Base-by-base conservation (phyloP, 306 rosid species). In the Neltuma alba region DNA sequence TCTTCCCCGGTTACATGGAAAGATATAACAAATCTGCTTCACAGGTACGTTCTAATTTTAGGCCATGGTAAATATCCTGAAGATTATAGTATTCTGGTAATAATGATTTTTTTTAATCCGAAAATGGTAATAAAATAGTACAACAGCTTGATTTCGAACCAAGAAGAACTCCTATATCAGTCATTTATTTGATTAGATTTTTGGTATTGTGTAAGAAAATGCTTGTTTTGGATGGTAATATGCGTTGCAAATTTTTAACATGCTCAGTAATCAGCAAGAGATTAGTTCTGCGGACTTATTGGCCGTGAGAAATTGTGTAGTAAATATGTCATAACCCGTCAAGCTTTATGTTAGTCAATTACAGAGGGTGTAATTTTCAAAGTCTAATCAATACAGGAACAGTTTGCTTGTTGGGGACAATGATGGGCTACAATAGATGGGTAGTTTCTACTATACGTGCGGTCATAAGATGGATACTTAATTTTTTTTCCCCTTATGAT, bases 1-100 rank as follows among this genome's bases (percentile, higher is more conserved):
- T 89, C 82, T 91, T 92, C 81, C 96, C 99, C 2, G 88, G 91
- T 65, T 92, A 86, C 90, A 95, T 92, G 97, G 97, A 91, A 78
- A 91, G 97, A 95, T 92, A 92, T 78, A 89, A 89, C 82, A 66
- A 84, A 86, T 92, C 98, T 13, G 3, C 72, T 65, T 73, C 99
- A 45, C 90, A 82, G 94, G 99, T 95, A 90, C 21, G 85, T 45
- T 40, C 13, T 27, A 44, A 45, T 52, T 74, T 48, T 30, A 44
- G 28, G 47, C 77, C 63, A 30, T 55, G 25, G 55, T 54, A 61
- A 48, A 12, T 55, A 67, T 77, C 67, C 47, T 72, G 58, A 52
- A 25, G 54, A 65, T 52, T 60, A 67, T 41, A 28, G 41, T 60
- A 61, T 73, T 47, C 69, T 54, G 28, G 44, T 36, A 38, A 60